Conservation (phyloP, 305 asterid genomes). For the Galium porrigens region DNA sequence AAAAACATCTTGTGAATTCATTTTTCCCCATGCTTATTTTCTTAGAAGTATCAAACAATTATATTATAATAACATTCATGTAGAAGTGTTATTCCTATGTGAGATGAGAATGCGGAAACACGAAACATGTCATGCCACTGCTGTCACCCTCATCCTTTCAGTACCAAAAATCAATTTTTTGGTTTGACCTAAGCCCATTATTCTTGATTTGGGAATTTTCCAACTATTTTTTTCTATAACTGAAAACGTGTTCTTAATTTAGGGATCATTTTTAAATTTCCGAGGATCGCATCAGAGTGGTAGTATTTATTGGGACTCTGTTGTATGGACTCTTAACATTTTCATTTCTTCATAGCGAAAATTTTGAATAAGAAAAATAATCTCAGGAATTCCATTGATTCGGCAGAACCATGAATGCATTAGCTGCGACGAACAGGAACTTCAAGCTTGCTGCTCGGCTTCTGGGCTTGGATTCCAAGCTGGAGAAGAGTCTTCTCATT, state of each 20-base stretch:
- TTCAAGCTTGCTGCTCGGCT: constrained; percentile 68
- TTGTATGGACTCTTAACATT: background rate
- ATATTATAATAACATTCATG: too few species aligned
- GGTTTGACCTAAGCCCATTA: background rate
- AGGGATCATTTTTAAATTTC: background rate
- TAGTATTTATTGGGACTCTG: background rate
- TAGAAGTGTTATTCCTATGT: background rate
- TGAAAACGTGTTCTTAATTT: background rate
- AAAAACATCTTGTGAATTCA: too few species aligned
- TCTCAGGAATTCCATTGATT: background rate
- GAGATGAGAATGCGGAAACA: background rate
- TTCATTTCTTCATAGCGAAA: background rate
- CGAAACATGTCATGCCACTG: background rate
- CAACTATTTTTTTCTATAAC: background rate
- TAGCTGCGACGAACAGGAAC: constrained; percentile 75
- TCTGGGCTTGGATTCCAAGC: constrained; percentile 65
- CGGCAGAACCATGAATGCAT: constrained; percentile 51
- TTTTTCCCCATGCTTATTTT: too few species aligned
- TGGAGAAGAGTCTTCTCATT: constrained; percentile 57
- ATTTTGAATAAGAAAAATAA: background rate
- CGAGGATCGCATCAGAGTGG: constrained; percentile 6
- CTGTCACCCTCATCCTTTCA: background rate
- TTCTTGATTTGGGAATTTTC: background rate
- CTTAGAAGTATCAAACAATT: too few species aligned
- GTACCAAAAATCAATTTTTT: background rate